phyloP scores from a whole-genome alignment of 106 monocot genomes.

The Dendrobium huoshanense region DNA sequence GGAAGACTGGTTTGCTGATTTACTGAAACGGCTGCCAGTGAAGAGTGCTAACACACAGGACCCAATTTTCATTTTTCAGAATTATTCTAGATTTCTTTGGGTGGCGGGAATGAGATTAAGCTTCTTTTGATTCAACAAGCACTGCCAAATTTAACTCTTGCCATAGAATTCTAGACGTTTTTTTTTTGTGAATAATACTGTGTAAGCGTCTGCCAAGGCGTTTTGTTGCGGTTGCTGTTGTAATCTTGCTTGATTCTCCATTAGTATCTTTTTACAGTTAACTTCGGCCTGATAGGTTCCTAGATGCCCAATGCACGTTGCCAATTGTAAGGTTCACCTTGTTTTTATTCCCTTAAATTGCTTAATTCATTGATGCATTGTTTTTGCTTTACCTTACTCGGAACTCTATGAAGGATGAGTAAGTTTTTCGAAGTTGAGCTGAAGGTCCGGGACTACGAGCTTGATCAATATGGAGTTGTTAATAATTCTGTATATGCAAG shows the following conservation, averaged over 20 bases:
- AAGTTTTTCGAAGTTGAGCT: conserved; percentile 65
- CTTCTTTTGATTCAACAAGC: too few species aligned
- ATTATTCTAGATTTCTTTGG: neutral
- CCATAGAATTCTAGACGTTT: too few species aligned
- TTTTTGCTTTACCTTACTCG: neutral
- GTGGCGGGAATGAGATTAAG: too few species aligned
- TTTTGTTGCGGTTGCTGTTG: neutral
- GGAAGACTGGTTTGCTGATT: too few species aligned
- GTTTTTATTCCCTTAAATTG: neutral
- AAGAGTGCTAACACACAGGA: neutral
- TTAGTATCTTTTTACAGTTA: neutral
- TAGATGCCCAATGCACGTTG: neutral
- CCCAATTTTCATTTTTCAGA: neutral
- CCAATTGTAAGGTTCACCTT: neutral
- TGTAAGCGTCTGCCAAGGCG: neutral
- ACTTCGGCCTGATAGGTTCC: neutral
- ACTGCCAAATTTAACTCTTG: neutral
- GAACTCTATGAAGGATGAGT: conserved; percentile 17
- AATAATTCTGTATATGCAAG: conserved; percentile 83
- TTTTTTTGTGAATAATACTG: too few species aligned
- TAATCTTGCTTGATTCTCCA: neutral
- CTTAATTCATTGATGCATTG: neutral
- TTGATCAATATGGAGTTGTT: conserved; percentile 93
- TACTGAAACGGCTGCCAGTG: too few species aligned
- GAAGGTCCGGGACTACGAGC: conserved; percentile 85